Conservation (phyloP, 148 eudicot genomes). For the Bassia scoparia region DNA sequence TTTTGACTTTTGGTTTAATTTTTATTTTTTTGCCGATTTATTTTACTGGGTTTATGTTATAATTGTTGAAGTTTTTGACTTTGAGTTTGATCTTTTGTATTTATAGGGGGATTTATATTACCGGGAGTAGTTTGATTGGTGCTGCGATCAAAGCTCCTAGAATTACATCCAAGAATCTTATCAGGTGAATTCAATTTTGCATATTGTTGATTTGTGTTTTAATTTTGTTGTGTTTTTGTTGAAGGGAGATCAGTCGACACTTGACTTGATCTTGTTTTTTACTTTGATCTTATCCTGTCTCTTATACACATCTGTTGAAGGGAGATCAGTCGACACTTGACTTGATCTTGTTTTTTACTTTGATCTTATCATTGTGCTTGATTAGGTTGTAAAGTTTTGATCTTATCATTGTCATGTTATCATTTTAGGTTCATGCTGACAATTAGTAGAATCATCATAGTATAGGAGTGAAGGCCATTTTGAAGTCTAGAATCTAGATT, state of each 20-base stretch:
- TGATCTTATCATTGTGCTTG: neutral
- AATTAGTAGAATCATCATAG: neutral
- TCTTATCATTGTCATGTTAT: too few species aligned
- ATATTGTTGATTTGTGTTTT: neutral
- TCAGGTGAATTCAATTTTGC: conserved; percentile 45
- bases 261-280: too few species aligned
- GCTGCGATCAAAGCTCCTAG: conserved; percentile 98
- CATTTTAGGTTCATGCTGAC: neutral
- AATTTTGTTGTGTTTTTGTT: neutral
- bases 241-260: neutral
- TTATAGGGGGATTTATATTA: conserved; percentile 86
- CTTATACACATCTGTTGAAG: too few species aligned
- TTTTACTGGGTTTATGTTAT: neutral
- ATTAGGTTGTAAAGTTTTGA: neutral
- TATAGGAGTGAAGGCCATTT: neutral
- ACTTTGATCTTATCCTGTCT: too few species aligned
- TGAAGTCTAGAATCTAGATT: neutral
- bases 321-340: too few species aligned
- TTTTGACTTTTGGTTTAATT: neutral
- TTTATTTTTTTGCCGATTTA: neutral
- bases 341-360: too few species aligned
- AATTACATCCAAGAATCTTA: conserved; percentile 92
- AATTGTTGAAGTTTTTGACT: neutral
- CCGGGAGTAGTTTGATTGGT: conserved; percentile 99
- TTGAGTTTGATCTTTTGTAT: neutral